These are phyloP conservation scores for Tylopilus subfusipes DNA, from an alignment of 768 basidiomycete species.

Conservation along the genomic window DNA sequence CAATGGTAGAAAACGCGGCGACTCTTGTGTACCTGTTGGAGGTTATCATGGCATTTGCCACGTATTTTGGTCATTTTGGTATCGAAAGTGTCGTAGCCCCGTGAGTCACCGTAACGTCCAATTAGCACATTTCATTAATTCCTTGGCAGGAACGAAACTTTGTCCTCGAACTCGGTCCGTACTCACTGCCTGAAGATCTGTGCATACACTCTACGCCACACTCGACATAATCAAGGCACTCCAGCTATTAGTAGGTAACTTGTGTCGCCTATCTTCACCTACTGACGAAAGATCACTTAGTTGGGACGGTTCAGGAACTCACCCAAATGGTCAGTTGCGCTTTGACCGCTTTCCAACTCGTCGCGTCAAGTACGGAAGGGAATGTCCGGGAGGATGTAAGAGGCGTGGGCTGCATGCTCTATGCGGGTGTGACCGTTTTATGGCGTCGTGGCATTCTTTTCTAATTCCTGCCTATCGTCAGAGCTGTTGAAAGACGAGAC, in stretches of 20 bases:
- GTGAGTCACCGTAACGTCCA: constrained; percentile 6
- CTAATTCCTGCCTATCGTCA: constrained; percentile 15
- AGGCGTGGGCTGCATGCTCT: constrained; percentile 74
- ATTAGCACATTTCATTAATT: constrained; percentile 1
- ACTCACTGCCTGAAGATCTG: constrained; percentile 81
- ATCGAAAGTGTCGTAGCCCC: constrained; percentile 20
- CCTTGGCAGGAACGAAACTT: constrained; percentile 28
- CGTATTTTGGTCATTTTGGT: constrained; percentile 31
- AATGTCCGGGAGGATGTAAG: constrained; percentile 70
- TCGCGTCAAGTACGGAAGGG: constrained; percentile 55
- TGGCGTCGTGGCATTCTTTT: neutral
- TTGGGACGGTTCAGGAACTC: constrained; percentile 49
- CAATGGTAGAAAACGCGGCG: constrained; percentile 74
- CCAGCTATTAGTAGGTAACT: constrained; percentile 47
- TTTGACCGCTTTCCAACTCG: constrained; percentile 56
- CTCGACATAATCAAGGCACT: constrained; percentile 53
- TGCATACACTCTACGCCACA: constrained; percentile 72
- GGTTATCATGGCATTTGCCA: constrained; percentile 58
- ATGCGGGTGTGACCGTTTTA: constrained; percentile 50
- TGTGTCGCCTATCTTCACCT: constrained; percentile 1
- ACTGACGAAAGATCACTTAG: constrained; percentile 22
- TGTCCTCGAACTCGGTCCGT: constrained; percentile 33
- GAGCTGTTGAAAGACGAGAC: constrained; percentile 88
- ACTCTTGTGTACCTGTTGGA: constrained; percentile 73
- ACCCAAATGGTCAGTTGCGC: constrained; percentile 61